A percentile compares a stretch with the other conserved stretches of the same genome.
phyloP scores from a whole-genome alignment of 768 basidiomycete genomes.

The Dacryopinax primogenitus region DNA sequence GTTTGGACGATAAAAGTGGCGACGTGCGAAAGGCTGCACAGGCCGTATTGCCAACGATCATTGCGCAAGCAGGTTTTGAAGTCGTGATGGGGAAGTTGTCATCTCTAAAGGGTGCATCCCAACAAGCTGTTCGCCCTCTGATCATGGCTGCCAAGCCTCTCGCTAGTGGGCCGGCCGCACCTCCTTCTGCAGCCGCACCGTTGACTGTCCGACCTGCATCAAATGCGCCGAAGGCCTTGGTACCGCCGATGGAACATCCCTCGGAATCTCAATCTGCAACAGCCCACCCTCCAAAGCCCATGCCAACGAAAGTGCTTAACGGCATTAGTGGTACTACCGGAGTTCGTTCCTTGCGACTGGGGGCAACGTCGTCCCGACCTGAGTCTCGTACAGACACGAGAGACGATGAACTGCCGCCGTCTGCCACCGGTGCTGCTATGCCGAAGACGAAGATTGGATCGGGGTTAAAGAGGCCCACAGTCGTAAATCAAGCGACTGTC shows the following conservation, averaged over 20 bases:
- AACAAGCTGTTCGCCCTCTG: conserved; percentile 65
- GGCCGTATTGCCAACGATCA: conserved; percentile 61
- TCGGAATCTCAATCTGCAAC: conserved; percentile 26
- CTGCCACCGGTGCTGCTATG: background rate
- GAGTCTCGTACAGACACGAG: background rate
- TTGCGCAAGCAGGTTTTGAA: conserved; percentile 65
- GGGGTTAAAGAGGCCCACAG: background rate
- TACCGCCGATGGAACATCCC: conserved; percentile 27
- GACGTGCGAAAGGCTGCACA: conserved; percentile 91
- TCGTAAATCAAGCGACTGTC: background rate
- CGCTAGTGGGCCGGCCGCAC: conserved; percentile 33
- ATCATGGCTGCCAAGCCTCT: conserved; percentile 58
- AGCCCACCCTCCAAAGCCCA: background rate
- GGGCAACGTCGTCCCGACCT: background rate
- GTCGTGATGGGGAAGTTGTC: conserved; percentile 75
- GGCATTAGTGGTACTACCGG: background rate
- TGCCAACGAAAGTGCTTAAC: background rate
- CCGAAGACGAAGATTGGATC: background rate
- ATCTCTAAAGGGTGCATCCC: conserved; percentile 83
- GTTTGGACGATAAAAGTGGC: conserved; percentile 77
- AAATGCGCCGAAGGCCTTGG: conserved; percentile 6
- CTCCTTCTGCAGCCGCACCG: conserved; percentile 14
- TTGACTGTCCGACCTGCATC: background rate
- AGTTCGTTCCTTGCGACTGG: background rate
- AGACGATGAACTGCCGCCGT: background rate